Evolutionary conservation across 2,329 filamentous ascomycete species (phyloP).

Genomic region (Aspergillus niger): DNA sequence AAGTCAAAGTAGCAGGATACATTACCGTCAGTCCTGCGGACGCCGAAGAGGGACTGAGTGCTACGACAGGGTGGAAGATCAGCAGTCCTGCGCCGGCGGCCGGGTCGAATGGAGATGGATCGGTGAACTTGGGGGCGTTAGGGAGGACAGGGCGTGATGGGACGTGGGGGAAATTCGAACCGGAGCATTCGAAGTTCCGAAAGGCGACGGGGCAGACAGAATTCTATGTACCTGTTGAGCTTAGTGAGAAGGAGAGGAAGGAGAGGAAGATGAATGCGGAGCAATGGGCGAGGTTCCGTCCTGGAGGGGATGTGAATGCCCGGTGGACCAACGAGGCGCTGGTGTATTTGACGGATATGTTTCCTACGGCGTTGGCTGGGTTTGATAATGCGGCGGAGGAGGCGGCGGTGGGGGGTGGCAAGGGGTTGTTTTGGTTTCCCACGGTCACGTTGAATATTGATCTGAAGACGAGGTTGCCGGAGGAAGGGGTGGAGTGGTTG

Average conservation of each 20-base stretch:
- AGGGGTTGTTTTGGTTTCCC: conserved; percentile 68
- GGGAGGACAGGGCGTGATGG: conserved; percentile 28
- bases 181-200: conserved; percentile 42
- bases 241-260: no score
- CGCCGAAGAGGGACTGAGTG: conserved; percentile 60
- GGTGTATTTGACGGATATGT: conserved; percentile 69
- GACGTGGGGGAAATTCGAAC: conserved; percentile 24
- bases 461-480: conserved; percentile 70
- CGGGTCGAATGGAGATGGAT: conserved; percentile 38
- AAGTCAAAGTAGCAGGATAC: conserved; percentile 65
- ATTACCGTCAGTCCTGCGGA: conserved; percentile 65
- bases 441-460: conserved; percentile 76
- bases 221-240: conserved; percentile 42
- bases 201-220: conserved; percentile 55
- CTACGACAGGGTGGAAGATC: conserved; percentile 57
- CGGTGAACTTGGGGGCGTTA: conserved; percentile 27
- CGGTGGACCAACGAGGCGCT: conserved; percentile 65
- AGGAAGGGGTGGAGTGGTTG: conserved; percentile 71
- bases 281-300: conserved; percentile 67
- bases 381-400: conserved; percentile 37
- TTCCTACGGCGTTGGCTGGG: conserved; percentile 65
- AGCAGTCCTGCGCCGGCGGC: conserved; percentile 44
- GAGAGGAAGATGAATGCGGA: conserved; percentile 51
- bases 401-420: conserved; percentile 29
- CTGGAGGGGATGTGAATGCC: conserved; percentile 49